These are phyloP conservation scores for Suillus variegatus DNA, from an alignment of 768 basidiomycete genomes.

Conservation along the genomic window DNA sequence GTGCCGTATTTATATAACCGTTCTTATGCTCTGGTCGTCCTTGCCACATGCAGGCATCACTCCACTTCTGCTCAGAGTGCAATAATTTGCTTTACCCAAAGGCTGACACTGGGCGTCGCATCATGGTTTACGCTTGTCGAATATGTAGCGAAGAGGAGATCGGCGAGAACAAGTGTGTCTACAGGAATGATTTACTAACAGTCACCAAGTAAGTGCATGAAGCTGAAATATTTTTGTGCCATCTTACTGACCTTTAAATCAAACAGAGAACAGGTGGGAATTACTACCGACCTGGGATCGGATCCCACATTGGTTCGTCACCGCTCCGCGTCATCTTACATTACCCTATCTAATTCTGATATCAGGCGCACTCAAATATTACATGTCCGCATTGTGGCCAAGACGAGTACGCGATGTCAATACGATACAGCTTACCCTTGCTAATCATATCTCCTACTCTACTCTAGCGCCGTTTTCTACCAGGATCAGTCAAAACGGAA, in stretches of 20 bases:
- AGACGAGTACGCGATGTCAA: constrained; percentile 64
- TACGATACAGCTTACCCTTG: not conserved
- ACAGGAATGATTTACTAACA: constrained; percentile 89
- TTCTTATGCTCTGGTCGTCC: not conserved
- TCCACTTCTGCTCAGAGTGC: constrained; percentile 93
- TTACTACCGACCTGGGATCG: constrained; percentile 82
- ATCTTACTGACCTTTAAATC: constrained; percentile 9
- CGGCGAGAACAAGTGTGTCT: constrained; percentile 87
- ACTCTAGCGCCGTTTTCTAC: constrained; percentile 83
- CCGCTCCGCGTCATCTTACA: constrained; percentile 3
- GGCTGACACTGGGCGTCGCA: constrained; percentile 81
- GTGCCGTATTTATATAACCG: not conserved
- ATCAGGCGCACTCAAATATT: constrained; percentile 81
- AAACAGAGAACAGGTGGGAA: constrained; percentile 87
- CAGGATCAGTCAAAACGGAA: constrained; percentile 98
- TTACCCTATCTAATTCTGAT: not conserved
- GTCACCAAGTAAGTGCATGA: constrained; percentile 74
- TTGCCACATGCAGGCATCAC: constrained; percentile 56
- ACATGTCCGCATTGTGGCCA: constrained; percentile 80
- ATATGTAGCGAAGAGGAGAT: constrained; percentile 88
- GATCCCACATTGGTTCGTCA: constrained; percentile 82
- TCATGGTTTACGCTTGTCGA: constrained; percentile 89
- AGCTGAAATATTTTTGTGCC: not conserved
- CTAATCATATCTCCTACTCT: constrained; percentile 11
- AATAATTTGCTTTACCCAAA: constrained; percentile 94